phyloP scores from a whole-genome alignment of 345 rosid genomes.

The Dipteronia dyeriana region DNA sequence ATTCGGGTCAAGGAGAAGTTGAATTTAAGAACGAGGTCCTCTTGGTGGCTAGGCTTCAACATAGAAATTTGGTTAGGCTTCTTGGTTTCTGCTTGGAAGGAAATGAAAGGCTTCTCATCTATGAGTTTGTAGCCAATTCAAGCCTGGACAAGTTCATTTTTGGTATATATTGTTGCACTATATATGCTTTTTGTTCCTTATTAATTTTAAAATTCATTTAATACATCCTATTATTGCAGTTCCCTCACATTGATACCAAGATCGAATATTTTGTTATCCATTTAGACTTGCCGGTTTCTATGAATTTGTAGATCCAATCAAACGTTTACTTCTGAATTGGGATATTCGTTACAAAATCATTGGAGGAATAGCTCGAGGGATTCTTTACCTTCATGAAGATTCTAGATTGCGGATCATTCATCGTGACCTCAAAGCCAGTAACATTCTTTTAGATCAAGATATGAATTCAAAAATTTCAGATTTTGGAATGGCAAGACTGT shows the following conservation, averaged over 20 bases:
- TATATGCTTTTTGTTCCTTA: not conserved
- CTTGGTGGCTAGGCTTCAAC: conserved; percentile 50
- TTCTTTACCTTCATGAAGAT: too few relatives aligned
- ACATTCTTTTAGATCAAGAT: too few relatives aligned
- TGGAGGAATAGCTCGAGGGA: not conserved
- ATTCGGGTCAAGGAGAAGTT: conserved; percentile 9
- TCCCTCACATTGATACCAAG: not conserved
- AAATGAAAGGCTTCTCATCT: conserved; percentile 32
- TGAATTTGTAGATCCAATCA: not conserved
- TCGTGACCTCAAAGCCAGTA: too few relatives aligned
- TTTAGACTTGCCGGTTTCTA: not conserved
- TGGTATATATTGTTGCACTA: conserved; percentile 20
- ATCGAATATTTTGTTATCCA: too few relatives aligned
- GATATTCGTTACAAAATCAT: too few relatives aligned
- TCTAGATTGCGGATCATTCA: too few relatives aligned
- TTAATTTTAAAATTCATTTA: too few relatives aligned
- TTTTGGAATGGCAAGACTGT: not conserved
- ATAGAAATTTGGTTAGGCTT: conserved; percentile 45
- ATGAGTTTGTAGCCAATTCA: conserved; percentile 41
- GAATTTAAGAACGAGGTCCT: conserved; percentile 49
- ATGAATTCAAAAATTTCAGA: too few relatives aligned
- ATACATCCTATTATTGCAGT: not conserved
- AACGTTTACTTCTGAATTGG: not conserved
- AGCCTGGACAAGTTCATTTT: conserved; percentile 42
- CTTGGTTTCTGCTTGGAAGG: conserved; percentile 30